A percentile compares a stretch with the other conserved stretches of the same genome.
These are phyloP conservation scores for Metarhizium brunneum DNA, from an alignment of 2,329 filamentous ascomycete species.

Conservation along the genomic window DNA sequence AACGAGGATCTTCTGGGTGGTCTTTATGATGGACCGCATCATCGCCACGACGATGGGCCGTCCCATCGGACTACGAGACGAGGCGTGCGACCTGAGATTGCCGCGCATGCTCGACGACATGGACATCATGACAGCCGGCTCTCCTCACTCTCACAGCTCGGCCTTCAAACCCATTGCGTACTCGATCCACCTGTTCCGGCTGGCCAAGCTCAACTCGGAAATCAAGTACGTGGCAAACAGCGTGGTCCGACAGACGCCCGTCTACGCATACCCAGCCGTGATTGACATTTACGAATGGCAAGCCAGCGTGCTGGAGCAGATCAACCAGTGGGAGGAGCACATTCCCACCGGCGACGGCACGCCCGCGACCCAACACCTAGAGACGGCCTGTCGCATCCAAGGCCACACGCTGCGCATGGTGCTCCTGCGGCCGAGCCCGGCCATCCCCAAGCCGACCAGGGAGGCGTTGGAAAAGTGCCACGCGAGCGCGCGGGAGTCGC, in stretches of 20 bases:
- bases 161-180: no score
- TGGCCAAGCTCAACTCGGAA: conserved; percentile 41
- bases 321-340: conserved; percentile 12
- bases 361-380: no score
- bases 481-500: not conserved
- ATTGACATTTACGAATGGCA: conserved; percentile 38
- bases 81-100: no score
- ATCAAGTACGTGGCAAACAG: conserved; percentile 49
- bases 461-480: conserved; percentile 32
- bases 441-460: conserved; percentile 36
- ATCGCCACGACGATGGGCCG: no score
- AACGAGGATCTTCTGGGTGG: no score
- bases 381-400: no score
- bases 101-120: no score
- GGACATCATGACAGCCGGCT: no score
- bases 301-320: conserved; percentile 25
- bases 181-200: conserved; percentile 17
- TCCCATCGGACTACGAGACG: no score
- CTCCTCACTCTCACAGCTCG: no score
- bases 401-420: conserved; percentile 37
- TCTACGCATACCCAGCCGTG: conserved; percentile 38
- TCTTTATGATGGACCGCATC: no score
- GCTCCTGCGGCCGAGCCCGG: conserved; percentile 40
- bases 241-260: conserved; percentile 34
- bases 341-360: no score